Percentiles rank a stretch among this genome's conserved stretches.
Conservation (phyloP, 2,329 filamentous ascomycete genomes). For the Trematosphaeria pertusa region DNA sequence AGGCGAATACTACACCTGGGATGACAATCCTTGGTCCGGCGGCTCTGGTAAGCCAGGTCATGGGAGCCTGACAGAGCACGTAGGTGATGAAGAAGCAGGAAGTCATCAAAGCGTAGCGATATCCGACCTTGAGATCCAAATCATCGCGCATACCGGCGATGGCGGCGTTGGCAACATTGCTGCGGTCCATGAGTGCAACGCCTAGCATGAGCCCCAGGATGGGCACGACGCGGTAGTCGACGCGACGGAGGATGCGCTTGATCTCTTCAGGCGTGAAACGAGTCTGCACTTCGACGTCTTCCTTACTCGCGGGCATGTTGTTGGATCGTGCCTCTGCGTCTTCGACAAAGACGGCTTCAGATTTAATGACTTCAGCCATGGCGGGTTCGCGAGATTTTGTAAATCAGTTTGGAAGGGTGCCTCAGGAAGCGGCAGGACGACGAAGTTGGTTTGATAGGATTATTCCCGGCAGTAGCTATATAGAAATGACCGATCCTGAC, state of each 20-base stretch:
- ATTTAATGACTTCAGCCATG: too few species aligned
- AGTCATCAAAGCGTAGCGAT: slow-evolving; percentile 56
- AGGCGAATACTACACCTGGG: slow-evolving; percentile 23
- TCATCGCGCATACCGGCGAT: slow-evolving; percentile 57
- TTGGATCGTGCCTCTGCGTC: too few species aligned
- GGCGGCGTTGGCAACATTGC: slow-evolving; percentile 47
- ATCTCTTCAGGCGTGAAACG: too few species aligned
- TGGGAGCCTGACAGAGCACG: slow-evolving; percentile 59
- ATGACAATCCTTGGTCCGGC: slow-evolving; percentile 24
- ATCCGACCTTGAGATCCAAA: slow-evolving; percentile 49
- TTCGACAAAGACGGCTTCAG: too few species aligned
- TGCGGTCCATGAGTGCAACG: slow-evolving; percentile 48
- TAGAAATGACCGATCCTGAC: too few species aligned
- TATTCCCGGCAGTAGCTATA: too few species aligned
- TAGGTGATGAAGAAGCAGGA: slow-evolving; percentile 62
- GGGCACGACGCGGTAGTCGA: slow-evolving; percentile 50
- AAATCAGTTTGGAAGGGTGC: too few species aligned
- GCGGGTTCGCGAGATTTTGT: too few species aligned
- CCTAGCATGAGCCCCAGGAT: slow-evolving; percentile 50
- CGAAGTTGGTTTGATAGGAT: too few species aligned
- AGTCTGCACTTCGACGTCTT: too few species aligned
- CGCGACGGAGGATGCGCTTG: slow-evolving; percentile 27
- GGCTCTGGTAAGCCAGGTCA: slow-evolving; percentile 56
- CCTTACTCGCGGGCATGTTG: too few species aligned
- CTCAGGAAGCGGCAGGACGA: too few species aligned